A percentile compares a stretch with the other conserved stretches of the same genome.
Evolutionary conservation across 2,329 filamentous ascomycete species (phyloP).

Genomic region (Scedosporium dehoogii): DNA sequence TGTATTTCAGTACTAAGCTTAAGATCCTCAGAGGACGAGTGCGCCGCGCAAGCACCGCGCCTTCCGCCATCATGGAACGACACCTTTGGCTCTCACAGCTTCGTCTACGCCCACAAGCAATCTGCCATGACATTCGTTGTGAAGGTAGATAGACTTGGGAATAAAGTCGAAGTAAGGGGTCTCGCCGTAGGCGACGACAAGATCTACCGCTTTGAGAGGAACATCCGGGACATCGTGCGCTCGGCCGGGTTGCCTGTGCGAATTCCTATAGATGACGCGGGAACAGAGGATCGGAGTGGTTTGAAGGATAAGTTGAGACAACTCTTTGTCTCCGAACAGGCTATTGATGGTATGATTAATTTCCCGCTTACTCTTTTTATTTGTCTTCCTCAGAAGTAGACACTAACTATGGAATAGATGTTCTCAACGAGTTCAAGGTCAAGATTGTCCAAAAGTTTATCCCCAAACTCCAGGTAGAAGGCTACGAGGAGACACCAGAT

Average conservation of each 20-base stretch:
- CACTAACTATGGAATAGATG: conserved; percentile 28
- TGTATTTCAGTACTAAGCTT: neutral
- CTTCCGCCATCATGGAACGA: conserved; percentile 76
- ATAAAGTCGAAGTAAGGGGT: conserved; percentile 74
- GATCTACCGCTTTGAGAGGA: conserved; percentile 68
- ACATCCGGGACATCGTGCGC: conserved; percentile 62
- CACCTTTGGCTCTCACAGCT: conserved; percentile 59
- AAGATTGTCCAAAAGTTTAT: conserved; percentile 78
- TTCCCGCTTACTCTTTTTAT: neutral
- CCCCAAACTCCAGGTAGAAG: conserved; percentile 66
- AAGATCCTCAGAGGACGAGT: conserved; percentile 34
- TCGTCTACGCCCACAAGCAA: conserved; percentile 78
- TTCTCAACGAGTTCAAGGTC: conserved; percentile 63
- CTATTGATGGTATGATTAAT: conserved; percentile 38
- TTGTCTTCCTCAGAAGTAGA: neutral
- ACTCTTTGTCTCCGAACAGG: conserved; percentile 64
- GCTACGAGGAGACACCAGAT: conserved; percentile 43
- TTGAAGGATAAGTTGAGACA: conserved; percentile 39
- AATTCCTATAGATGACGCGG: conserved; percentile 35
- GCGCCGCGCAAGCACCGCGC: conserved; percentile 46
- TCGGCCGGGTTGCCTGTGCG: conserved; percentile 44
- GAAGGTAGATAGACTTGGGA: conserved; percentile 71
- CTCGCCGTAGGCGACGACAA: conserved; percentile 72
- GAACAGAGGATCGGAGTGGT: conserved; percentile 38
- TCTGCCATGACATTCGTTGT: conserved; percentile 77